Evolutionary conservation across 2,329 filamentous ascomycete species (phyloP).

Genomic region (Aspergillus quadricinctus): DNA sequence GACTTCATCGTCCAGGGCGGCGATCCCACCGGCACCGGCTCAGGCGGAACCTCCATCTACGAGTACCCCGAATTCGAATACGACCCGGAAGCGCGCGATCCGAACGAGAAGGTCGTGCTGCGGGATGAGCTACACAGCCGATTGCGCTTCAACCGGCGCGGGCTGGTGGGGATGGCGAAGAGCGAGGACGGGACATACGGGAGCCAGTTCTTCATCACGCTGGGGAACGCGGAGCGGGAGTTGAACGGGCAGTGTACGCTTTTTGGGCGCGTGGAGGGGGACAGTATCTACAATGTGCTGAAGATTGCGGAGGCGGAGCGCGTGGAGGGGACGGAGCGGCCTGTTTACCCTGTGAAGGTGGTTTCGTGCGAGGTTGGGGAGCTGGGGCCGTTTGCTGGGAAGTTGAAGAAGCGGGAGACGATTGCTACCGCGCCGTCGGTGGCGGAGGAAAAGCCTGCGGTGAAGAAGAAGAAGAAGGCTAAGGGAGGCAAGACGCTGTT

Average conservation of each 20-base stretch:
- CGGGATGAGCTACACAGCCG: constrained; percentile 89
- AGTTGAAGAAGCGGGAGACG: constrained; percentile 41
- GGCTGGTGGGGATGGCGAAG: constrained; percentile 94
- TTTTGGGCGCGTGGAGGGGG: constrained; percentile 86
- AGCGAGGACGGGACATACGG: constrained; percentile 69
- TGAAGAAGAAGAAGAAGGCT: constrained; percentile 27
- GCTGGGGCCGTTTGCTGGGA: constrained; percentile 42
- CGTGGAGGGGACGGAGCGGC: constrained; percentile 71
- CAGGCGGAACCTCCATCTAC: constrained; percentile 88
- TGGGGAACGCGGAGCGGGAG: constrained; percentile 75
- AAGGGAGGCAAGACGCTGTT: constrained; percentile 7
- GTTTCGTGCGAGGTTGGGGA: constrained; percentile 43
- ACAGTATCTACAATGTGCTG: constrained; percentile 92
- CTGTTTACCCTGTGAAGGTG: constrained; percentile 80
- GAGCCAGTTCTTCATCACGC: constrained; percentile 94
- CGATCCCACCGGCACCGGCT: constrained; percentile 87
- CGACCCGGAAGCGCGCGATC: constrained; percentile 47
- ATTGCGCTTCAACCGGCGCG: constrained; percentile 86
- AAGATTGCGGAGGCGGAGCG: constrained; percentile 89
- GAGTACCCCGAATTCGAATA: constrained; percentile 62
- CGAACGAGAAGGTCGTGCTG: constrained; percentile 58
- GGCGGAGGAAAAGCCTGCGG: constrained; percentile 23
- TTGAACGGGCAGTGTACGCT: constrained; percentile 86
- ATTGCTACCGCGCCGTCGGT: constrained; percentile 24
- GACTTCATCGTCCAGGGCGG: constrained; percentile 93